phyloP scores from a whole-genome alignment of 108 stramenopile genomes.

The Cyclotella baltica region DNA sequence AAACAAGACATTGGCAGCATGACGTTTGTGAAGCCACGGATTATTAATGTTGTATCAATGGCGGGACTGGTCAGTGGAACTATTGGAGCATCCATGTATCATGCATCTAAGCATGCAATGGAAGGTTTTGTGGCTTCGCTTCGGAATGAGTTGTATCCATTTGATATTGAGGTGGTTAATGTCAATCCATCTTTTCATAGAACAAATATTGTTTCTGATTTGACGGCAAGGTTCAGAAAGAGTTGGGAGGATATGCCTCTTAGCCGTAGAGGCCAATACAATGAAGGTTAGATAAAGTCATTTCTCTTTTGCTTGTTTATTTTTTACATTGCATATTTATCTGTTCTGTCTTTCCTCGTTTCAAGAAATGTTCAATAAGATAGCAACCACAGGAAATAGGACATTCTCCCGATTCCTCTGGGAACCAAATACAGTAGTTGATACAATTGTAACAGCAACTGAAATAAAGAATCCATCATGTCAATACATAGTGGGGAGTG shows the following conservation, averaged over 20 bases:
- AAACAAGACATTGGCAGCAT: background rate
- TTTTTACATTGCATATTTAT: background rate
- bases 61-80: background rate
- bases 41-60: constrained; percentile 1
- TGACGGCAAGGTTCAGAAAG: background rate
- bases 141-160: background rate
- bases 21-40: background rate
- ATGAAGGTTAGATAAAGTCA: background rate
- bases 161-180: background rate
- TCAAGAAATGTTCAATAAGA: background rate
- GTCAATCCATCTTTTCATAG: constrained; percentile 1
- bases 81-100: background rate
- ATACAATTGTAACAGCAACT: background rate
- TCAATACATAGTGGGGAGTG: background rate
- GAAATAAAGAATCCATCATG: constrained; percentile 2
- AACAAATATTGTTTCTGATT: constrained; percentile 1
- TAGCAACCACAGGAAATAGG: background rate
- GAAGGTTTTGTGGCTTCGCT: background rate
- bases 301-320: background rate
- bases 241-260: background rate
- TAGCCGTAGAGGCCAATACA: background rate
- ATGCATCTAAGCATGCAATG: background rate
- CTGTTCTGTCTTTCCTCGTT: background rate
- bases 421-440: background rate
- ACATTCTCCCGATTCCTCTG: background rate